phyloP scores from a whole-genome alignment of 2,329 filamentous ascomycete genomes.

The Colletotrichum lini region DNA sequence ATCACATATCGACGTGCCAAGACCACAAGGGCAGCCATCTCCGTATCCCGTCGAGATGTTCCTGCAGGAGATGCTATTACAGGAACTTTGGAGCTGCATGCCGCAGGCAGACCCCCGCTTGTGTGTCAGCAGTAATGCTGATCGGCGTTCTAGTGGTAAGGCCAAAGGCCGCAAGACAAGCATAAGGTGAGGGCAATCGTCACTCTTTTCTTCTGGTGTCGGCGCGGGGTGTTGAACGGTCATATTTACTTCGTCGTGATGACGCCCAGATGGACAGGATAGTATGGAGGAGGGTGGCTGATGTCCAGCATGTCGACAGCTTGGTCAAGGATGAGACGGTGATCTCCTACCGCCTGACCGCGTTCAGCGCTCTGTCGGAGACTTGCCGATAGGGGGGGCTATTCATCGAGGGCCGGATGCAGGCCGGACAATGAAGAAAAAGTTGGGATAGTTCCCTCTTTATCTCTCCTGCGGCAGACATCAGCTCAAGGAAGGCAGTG shows the following conservation, averaged over 20 bases:
- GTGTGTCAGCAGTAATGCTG: constrained; percentile 29
- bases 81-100: constrained; percentile 30
- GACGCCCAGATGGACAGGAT: not conserved
- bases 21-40: not conserved
- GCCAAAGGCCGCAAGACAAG: constrained; percentile 12
- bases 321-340: constrained; percentile 12
- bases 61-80: constrained; percentile 26
- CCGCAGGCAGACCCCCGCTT: constrained; percentile 32
- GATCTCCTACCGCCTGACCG: not conserved
- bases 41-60: constrained; percentile 14
- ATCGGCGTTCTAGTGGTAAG: constrained; percentile 25
- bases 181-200: constrained; percentile 7
- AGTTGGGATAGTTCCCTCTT: constrained; percentile 23
- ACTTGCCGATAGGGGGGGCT: constrained; percentile 3
- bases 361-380: constrained; percentile 16
- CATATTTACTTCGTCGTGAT: not conserved
- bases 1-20: constrained; percentile 15
- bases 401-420: constrained; percentile 1
- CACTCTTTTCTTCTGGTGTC: constrained; percentile 12
- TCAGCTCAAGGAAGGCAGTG: constrained; percentile 33
- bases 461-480: constrained; percentile 29
- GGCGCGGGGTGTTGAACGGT: not conserved
- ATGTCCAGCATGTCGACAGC: not conserved
- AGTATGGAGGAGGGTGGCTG: not conserved
- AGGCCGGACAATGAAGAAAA: not conserved